phyloP scores from a whole-genome alignment of 2,329 filamentous ascomycete genomes.

The Cercospora brassicicola region DNA sequence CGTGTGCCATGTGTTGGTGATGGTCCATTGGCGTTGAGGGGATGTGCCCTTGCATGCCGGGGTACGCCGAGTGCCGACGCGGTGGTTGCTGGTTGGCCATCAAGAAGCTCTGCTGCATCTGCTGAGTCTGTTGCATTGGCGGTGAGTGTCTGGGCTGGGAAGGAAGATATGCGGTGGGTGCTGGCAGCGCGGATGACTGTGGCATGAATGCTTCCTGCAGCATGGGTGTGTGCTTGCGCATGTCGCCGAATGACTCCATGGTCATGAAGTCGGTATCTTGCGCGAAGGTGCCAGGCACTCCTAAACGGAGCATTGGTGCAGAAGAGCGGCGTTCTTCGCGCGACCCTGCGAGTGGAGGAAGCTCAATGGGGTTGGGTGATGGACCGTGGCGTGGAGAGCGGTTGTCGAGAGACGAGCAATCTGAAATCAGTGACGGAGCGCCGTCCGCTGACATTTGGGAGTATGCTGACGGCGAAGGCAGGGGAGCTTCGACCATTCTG shows the following conservation, averaged over 20 bases:
- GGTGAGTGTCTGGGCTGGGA: constrained; percentile 32
- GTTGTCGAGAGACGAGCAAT: constrained; percentile 52
- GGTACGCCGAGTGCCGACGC: constrained; percentile 25
- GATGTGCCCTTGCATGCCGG: constrained; percentile 19
- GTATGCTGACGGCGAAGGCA: constrained; percentile 63
- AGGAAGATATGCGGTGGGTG: constrained; percentile 29
- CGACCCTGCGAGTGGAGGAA: constrained; percentile 40
- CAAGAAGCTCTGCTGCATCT: constrained; percentile 27
- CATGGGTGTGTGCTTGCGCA: constrained; percentile 35
- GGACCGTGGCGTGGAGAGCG: constrained; percentile 49
- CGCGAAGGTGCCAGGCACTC: constrained; percentile 37
- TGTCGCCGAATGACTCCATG: constrained; percentile 34
- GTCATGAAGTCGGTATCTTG: constrained; percentile 38
- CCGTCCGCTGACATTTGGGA: constrained; percentile 64
- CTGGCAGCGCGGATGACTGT: constrained; percentile 31
- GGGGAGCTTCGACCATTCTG: constrained; percentile 53
- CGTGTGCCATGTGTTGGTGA: constrained; percentile 7
- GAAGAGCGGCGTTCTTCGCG: constrained; percentile 35
- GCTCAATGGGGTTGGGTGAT: constrained; percentile 47
- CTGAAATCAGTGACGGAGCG: constrained; percentile 70
- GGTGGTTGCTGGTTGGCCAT: constrained; percentile 21
- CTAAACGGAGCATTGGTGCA: constrained; percentile 41
- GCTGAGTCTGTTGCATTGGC: constrained; percentile 29
- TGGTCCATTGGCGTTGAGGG: constrained; percentile 25
- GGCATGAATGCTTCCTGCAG: constrained; percentile 40